Evolutionary conservation across 2,329 filamentous ascomycete species (phyloP).

Genomic region (Colletotrichum sp.): DNA sequence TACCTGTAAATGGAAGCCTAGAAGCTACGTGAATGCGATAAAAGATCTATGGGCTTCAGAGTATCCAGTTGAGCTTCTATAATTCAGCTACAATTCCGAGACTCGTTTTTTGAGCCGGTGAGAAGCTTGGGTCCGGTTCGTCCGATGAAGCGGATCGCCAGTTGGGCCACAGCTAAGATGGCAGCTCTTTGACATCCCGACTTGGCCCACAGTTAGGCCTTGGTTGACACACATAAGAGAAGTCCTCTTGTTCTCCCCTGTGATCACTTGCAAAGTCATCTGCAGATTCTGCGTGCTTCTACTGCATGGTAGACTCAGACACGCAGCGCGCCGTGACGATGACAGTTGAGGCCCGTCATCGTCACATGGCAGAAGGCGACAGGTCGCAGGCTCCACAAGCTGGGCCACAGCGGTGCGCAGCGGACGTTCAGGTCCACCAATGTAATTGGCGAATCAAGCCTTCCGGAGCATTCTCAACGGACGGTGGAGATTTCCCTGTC

Average conservation of each 20-base stretch:
- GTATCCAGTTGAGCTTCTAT: accelerated
- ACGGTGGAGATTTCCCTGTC: neutral
- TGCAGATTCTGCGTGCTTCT: neutral
- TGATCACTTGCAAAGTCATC: neutral
- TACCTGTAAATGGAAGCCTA: neutral
- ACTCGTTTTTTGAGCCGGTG: neutral
- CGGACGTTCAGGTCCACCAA: neutral
- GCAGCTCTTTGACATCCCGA: neutral
- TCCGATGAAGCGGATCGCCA: neutral
- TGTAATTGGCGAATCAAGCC: conserved; percentile 11
- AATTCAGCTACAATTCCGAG: neutral
- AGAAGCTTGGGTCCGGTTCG: neutral
- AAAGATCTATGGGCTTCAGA: neutral
- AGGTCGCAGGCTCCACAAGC: neutral
- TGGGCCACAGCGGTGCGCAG: conserved; percentile 3
- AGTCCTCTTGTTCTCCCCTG: neutral
- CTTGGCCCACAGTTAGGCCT: neutral
- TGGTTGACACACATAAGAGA: neutral
- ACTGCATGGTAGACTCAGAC: neutral
- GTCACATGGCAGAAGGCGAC: conserved; percentile 15
- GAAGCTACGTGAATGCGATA: neutral
- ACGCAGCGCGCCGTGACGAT: neutral
- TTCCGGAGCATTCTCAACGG: conserved; percentile 16
- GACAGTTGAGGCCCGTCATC: conserved; percentile 7
- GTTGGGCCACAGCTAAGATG: neutral